A percentile compares a stretch with the other conserved stretches of the same genome.
phyloP scores from a whole-genome alignment of 2,329 filamentous ascomycete genomes.

The Xylariaceae sp. region DNA sequence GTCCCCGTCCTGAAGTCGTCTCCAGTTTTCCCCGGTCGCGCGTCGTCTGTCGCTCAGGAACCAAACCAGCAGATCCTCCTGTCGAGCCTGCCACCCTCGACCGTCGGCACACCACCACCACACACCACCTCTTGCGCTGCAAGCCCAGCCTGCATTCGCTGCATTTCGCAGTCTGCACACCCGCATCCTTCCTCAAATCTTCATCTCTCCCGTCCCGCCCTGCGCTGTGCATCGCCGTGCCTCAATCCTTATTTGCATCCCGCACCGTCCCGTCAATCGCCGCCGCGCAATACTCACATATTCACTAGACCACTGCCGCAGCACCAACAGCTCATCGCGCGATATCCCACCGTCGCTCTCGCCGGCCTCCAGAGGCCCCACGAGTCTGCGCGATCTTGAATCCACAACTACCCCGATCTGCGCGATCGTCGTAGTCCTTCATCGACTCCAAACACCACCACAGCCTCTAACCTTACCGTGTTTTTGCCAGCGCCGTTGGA shows the following conservation, averaged over 20 bases:
- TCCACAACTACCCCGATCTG: constrained; percentile 23
- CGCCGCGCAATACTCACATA: too few relatives aligned
- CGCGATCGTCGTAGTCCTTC: constrained; percentile 27
- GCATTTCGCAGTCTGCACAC: too few relatives aligned
- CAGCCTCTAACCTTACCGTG: constrained; percentile 16
- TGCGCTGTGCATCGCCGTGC: too few relatives aligned
- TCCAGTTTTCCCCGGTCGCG: constrained; percentile 30
- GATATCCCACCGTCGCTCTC: constrained; percentile 10
- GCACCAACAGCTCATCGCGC: not conserved
- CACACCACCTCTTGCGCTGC: not conserved
- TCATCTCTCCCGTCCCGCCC: too few relatives aligned
- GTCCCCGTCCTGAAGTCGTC: constrained; percentile 3
- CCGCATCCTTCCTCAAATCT: too few relatives aligned
- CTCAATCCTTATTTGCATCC: too few relatives aligned
- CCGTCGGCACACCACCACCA: constrained; percentile 13
- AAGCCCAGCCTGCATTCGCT: too few relatives aligned
- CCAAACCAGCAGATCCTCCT: constrained; percentile 20
- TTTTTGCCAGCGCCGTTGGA: constrained; percentile 19
- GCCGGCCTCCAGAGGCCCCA: constrained; percentile 5
- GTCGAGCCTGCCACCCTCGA: constrained; percentile 12
- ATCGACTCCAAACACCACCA: constrained; percentile 13
- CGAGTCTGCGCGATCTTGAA: constrained; percentile 19
- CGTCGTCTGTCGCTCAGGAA: constrained; percentile 25
- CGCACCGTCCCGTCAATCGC: too few relatives aligned
- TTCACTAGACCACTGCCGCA: constrained; percentile 8